Conservation (phyloP, 2,329 filamentous ascomycete genomes). For the Aphanoascus verrucosus region DNA sequence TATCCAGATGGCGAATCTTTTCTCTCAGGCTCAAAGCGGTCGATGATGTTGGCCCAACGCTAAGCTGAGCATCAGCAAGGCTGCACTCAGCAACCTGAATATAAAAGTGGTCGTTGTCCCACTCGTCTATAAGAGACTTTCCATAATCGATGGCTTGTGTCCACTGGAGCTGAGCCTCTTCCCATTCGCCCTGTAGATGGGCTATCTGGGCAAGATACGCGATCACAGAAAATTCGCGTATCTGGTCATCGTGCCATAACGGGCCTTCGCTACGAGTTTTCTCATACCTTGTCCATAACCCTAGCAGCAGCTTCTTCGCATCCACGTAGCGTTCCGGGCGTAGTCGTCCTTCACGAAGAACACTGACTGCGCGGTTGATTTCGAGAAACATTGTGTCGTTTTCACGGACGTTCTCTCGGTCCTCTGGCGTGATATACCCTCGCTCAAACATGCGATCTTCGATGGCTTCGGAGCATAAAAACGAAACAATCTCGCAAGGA, state of each 20-base stretch:
- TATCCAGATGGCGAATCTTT: not conserved
- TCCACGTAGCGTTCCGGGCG: not conserved
- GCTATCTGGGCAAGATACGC: constrained; percentile 8
- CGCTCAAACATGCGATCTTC: constrained; percentile 5
- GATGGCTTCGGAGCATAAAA: constrained; percentile 3
- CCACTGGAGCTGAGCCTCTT: constrained; percentile 5
- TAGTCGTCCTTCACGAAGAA: constrained; percentile 7
- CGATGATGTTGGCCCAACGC: not conserved
- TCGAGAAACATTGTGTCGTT: constrained; percentile 10
- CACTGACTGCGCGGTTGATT: constrained; percentile 7
- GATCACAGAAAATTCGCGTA: constrained; percentile 6
- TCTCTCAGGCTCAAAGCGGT: not conserved
- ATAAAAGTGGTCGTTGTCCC: constrained; percentile 6
- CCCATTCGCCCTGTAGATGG: constrained; percentile 4
- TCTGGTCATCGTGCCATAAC: constrained; percentile 9
- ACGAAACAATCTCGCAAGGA: constrained; percentile 4
- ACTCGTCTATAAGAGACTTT: not conserved
- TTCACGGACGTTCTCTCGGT: constrained; percentile 4
- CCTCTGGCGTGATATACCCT: not conserved
- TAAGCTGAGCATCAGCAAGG: constrained; percentile 4
- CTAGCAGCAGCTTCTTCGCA: not conserved
- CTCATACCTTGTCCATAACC: constrained; percentile 4
- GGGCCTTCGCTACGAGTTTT: not conserved
- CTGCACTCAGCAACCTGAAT: constrained; percentile 7
- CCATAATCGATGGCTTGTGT: constrained; percentile 6